Evolutionary conservation across 1,284 basidiomycete species (phyloP).

Genomic region (Puccinia polysora): DNA sequence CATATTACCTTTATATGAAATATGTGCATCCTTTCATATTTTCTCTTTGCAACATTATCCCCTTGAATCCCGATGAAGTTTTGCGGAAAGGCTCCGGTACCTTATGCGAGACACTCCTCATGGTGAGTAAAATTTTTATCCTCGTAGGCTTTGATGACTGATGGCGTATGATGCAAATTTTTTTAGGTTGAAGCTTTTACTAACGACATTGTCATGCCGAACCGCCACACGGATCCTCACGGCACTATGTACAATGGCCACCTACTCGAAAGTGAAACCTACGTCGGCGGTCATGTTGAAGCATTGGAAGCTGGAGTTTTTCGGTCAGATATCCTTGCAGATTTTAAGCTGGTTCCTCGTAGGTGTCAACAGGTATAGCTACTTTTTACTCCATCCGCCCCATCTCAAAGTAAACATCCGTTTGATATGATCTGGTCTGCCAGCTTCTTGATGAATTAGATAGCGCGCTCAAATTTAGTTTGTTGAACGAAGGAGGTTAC

Average conservation of each 20-base stretch:
- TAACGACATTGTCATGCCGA: slow-evolving; percentile 93
- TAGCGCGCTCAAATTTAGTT: slow-evolving; percentile 80
- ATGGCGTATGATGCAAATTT: neutral
- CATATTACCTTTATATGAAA: slow-evolving; percentile 99
- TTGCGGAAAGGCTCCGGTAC: slow-evolving; percentile 93
- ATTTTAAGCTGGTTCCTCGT: slow-evolving; percentile 88
- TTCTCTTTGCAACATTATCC: slow-evolving; percentile 98
- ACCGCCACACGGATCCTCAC: slow-evolving; percentile 87
- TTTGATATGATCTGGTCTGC: slow-evolving; percentile 8
- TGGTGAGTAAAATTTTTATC: slow-evolving; percentile 62
- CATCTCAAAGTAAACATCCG: too few relatives aligned
- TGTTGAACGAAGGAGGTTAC: slow-evolving; percentile 78
- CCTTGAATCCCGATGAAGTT: slow-evolving; percentile 93
- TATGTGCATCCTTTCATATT: slow-evolving; percentile 99
- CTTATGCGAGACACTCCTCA: slow-evolving; percentile 92
- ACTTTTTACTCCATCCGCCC: slow-evolving; percentile 31
- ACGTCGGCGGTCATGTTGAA: slow-evolving; percentile 98
- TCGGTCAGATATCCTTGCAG: slow-evolving; percentile 85
- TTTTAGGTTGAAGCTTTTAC: slow-evolving; percentile 87
- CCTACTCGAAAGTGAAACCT: slow-evolving; percentile 91
- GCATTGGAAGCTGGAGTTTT: slow-evolving; percentile 98
- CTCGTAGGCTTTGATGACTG: slow-evolving; percentile 13
- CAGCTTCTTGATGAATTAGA: slow-evolving; percentile 93
- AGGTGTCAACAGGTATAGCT: slow-evolving; percentile 72
- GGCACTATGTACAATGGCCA: slow-evolving; percentile 94